A percentile compares a stretch with the other conserved stretches of the same genome.
Evolutionary conservation across 306 rosid genomes (phyloP).

Genomic region (Quercus bicolor): DNA sequence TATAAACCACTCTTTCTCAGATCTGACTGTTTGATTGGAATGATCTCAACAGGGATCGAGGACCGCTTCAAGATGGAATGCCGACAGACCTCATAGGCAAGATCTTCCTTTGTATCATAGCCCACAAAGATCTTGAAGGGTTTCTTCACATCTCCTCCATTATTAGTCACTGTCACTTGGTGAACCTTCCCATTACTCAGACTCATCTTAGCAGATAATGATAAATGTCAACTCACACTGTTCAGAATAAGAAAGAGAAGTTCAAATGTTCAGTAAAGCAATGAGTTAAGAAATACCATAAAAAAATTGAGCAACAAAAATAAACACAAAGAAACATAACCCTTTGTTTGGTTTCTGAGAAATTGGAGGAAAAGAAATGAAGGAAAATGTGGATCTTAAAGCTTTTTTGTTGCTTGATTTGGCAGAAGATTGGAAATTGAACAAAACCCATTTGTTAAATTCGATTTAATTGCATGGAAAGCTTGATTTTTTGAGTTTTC

Average conservation of each 20-base stretch:
- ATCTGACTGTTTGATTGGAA: constrained; percentile 59
- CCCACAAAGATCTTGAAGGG: constrained; percentile 66
- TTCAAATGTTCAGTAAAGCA: not conserved
- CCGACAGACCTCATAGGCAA: constrained; percentile 58
- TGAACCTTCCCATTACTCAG: constrained; percentile 33
- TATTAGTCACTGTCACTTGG: constrained; percentile 11
- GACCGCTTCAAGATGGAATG: constrained; percentile 55
- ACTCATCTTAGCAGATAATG: constrained; percentile 34
- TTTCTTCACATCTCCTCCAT: constrained; percentile 26
- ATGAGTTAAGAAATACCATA: not conserved
- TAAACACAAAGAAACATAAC: not conserved
- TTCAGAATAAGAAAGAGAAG: constrained; percentile 3
- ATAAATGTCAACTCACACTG: constrained; percentile 8
- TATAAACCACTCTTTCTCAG: constrained; percentile 49
- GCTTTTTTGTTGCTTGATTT: not conserved
- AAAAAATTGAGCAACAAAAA: not conserved
- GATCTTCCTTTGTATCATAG: constrained; percentile 57
- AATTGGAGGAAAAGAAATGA: not conserved
- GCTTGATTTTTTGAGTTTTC: not conserved
- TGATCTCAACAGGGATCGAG: constrained; percentile 61
- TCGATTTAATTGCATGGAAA: not conserved
- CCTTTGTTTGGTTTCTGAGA: not conserved
- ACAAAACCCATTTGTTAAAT: not conserved
- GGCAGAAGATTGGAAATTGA: not conserved
- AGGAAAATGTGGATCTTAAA: not conserved